Conservation (phyloP, 2,329 filamentous ascomycete genomes). For the Aspergillus pseudonomiae region DNA sequence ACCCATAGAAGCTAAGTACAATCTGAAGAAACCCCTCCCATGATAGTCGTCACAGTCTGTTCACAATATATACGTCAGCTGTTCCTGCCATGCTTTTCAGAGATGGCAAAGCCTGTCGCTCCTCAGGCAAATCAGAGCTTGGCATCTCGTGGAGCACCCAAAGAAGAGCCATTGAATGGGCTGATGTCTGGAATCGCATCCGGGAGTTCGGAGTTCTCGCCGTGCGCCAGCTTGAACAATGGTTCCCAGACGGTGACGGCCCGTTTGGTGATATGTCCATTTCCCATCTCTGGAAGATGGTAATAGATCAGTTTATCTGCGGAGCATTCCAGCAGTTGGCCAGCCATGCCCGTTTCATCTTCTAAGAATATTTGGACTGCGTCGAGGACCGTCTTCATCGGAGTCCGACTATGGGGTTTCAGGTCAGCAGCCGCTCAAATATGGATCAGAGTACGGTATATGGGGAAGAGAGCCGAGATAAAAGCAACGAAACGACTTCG, state of each 20-base stretch:
- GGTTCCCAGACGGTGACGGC: constrained; percentile 54
- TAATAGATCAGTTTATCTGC: constrained; percentile 46
- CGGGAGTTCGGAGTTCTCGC: constrained; percentile 46
- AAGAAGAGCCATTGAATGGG: neutral
- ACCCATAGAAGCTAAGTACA: neutral
- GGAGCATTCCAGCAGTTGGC: constrained; percentile 51
- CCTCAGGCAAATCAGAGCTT: neutral
- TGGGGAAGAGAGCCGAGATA: neutral
- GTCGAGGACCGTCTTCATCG: constrained; percentile 47
- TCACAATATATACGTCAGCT: neutral
- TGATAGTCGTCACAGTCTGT: neutral
- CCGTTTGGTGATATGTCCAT: constrained; percentile 48
- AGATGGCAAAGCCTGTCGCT: no score
- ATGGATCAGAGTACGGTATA: neutral
- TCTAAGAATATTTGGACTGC: constrained; percentile 53
- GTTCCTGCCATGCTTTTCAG: neutral
- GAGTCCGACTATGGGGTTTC: constrained; percentile 39
- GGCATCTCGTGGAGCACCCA: neutral
- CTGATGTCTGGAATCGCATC: constrained; percentile 34
- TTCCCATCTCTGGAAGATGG: constrained; percentile 40
- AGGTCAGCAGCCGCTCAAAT: neutral
- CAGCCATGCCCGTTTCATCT: constrained; percentile 45
- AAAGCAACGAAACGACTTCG: neutral
- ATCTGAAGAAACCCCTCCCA: neutral
- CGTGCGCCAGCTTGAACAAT: constrained; percentile 50